Evolutionary conservation across 345 rosid species (phyloP).

Genomic region (Syzygium grande): DNA sequence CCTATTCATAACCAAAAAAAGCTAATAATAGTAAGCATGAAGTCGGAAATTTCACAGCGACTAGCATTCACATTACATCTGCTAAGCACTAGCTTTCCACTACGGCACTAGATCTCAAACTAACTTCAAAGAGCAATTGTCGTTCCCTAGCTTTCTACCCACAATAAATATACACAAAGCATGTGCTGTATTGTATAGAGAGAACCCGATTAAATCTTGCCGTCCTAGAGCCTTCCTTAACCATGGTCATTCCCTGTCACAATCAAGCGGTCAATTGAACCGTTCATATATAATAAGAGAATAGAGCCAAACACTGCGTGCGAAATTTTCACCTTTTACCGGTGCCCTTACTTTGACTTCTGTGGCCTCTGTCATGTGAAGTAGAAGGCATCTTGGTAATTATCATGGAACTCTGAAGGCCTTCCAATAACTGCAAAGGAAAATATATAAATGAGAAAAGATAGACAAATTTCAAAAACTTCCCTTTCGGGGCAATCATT

Average conservation of each 20-base stretch:
- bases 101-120: neutral
- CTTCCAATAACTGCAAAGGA: slow-evolving; percentile 74
- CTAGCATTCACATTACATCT: neutral
- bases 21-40: neutral
- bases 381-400: slow-evolving; percentile 69
- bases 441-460: neutral
- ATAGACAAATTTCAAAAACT: slow-evolving; percentile 7
- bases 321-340: slow-evolving; percentile 25
- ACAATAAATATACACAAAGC: slow-evolving; percentile 1
- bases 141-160: neutral
- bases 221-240: slow-evolving; percentile 16
- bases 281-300: neutral
- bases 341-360: slow-evolving; percentile 33
- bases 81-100: neutral
- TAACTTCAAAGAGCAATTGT: neutral
- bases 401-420: slow-evolving; percentile 84
- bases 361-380: slow-evolving; percentile 61
- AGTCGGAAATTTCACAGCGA: neutral
- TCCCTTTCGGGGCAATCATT: slow-evolving; percentile 13
- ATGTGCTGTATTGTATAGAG: neutral
- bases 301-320: neutral
- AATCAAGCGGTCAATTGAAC: slow-evolving; percentile 7
- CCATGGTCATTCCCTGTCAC: slow-evolving; percentile 53
- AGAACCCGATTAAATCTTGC: slow-evolving; percentile 4
- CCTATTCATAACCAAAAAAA: neutral